Base-by-base conservation (phyloP, 2,329 filamentous ascomycete genomes). In the Aspergillus vadensis region DNA sequence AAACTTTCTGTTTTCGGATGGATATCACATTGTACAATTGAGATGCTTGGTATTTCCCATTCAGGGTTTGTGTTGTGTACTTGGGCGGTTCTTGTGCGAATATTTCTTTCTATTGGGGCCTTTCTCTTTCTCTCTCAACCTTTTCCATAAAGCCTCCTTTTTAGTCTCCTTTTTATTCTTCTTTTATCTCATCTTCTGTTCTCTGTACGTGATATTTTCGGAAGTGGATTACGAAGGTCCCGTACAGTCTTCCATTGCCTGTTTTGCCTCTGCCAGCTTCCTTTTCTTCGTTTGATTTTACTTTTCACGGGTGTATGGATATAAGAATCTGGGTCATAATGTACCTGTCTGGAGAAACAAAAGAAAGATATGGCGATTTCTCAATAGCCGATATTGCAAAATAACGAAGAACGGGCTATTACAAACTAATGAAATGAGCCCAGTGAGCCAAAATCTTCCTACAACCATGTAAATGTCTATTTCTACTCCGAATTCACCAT, bases 11-110 rank as follows among this genome's bases (percentile, higher is more conserved):
- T 50, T n/a, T 30, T 32, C 23, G 1, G 10, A 50, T 30, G 8
- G 15, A 17, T 19, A 30, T 15, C 25, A 50, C 25, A 32, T 72
- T 73, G 60, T 70, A 73, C 57, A 65, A 61, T 47, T 54, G 51
- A 57, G 32, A 19, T 58, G 56, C 63, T 66, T 60, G 41, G 60
- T 66, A 60, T 65, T 60, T 58, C 60, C 62, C 47, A 39, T 54
- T 50, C 38, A 55, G 50, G 41, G 21, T 15, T 59, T 65, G 60
- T 63, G 54, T 66, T 69, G 54, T 61, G 59, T 66, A 62, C 67
- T 57, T 70, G 61, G 64, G 64, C 58, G 59, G 61, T 63, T 65
- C 48, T 60, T 65, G 52, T 70, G 66, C 63, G 55, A 65, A 63
- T 44, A 67, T 65, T 57, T 57, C 19, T 23, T 62, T 54, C 60